These are phyloP conservation scores for Lotmaria passim DNA, from an alignment of 208 protist species.

Conservation along the genomic window DNA sequence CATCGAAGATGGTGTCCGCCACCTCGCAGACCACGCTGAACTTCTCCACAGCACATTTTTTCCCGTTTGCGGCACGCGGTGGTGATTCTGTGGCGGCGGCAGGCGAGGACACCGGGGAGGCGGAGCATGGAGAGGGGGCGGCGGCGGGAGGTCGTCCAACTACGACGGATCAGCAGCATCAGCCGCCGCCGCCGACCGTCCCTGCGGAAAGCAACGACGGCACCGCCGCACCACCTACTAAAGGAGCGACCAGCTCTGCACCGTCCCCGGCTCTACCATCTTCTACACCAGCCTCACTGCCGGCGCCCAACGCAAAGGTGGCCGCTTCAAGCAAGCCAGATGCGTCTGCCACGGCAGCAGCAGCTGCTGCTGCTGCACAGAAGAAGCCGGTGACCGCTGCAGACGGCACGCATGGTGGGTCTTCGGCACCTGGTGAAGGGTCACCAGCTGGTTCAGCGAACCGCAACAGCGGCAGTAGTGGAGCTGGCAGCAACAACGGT, in stretches of 20 bases:
- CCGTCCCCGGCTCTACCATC: too few species aligned
- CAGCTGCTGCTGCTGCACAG: background rate
- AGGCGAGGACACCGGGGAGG: background rate
- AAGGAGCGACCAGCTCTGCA: background rate
- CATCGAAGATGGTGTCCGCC: conserved; percentile 66
- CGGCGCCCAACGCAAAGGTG: background rate
- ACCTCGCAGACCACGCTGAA: conserved; percentile 48
- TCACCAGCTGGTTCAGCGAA: background rate
- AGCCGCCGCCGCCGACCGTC: background rate
- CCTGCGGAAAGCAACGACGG: too few species aligned
- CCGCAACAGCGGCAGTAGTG: background rate
- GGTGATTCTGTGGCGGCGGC: background rate
- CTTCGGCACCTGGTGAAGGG: background rate
- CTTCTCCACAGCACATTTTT: conserved; percentile 66
- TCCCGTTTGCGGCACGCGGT: conserved; percentile 14
- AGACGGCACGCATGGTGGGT: background rate
- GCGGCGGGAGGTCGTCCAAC: background rate
- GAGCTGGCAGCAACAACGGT: conserved; percentile 3
- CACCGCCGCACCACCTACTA: too few species aligned
- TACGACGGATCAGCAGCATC: too few species aligned
- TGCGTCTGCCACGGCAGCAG: background rate
- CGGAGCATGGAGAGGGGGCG: background rate
- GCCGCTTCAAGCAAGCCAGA: background rate
- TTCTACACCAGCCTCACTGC: background rate
- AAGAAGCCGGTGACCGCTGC: background rate